Evolutionary conservation across 2,329 filamentous ascomycete genomes (phyloP).

Genomic region (Alternaria burnsii): DNA sequence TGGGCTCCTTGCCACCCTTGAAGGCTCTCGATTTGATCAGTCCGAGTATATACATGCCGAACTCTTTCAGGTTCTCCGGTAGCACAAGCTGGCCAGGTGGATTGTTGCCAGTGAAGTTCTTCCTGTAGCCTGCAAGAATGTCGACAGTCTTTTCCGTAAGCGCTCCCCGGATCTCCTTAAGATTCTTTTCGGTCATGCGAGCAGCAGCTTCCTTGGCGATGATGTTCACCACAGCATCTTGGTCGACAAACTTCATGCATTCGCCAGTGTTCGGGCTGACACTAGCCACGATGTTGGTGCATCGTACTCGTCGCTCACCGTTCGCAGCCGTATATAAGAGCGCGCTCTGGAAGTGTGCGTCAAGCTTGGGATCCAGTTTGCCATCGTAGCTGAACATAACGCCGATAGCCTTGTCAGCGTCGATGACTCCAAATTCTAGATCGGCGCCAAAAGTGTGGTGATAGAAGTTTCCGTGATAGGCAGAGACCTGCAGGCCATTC

Average conservation of each 20-base stretch:
- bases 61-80: conserved; percentile 94
- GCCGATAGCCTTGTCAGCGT: conserved; percentile 91
- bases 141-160: conserved; percentile 93
- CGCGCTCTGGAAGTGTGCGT: conserved; percentile 96
- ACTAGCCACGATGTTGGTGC: conserved; percentile 91
- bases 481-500: conserved; percentile 89
- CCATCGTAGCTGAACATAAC: conserved; percentile 96
- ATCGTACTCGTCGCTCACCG: conserved; percentile 88
- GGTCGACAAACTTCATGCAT: conserved; percentile 90
- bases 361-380: conserved; percentile 94
- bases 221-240: conserved; percentile 88
- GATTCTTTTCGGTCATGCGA: conserved; percentile 76
- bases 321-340: conserved; percentile 91
- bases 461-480: conserved; percentile 96
- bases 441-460: conserved; percentile 96
- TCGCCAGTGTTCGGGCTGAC: conserved; percentile 87
- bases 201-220: conserved; percentile 93
- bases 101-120: conserved; percentile 86
- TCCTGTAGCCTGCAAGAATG: conserved; percentile 89
- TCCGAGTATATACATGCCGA: conserved; percentile 93
- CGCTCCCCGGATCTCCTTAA: conserved; percentile 85
- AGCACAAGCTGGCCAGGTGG: conserved; percentile 93
- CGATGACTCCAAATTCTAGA: conserved; percentile 89
- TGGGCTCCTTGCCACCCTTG: conserved; percentile 89
- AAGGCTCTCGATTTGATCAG: conserved; percentile 90